Base-by-base conservation (phyloP, 2,329 filamentous ascomycete species). In the Aspergillus fumigatiaffinis region DNA sequence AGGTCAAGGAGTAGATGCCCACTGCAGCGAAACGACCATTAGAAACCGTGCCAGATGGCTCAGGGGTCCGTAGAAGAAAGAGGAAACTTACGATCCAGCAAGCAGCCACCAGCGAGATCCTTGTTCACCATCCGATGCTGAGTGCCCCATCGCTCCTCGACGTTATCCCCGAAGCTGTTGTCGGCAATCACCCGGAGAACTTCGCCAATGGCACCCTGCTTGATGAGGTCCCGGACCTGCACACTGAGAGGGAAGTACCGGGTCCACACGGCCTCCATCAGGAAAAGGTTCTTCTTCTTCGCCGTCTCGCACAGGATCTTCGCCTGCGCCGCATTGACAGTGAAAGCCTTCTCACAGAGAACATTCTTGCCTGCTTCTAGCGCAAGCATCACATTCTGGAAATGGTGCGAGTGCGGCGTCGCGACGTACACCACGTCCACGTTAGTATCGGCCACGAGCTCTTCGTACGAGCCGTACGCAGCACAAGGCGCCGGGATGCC, bases 191-290 rank as follows among this genome's bases (percentile, higher is more conserved):
- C 82, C 32, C 85, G 79, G 35, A 82, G 71, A 23, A 87, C 80
- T 52, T 80, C 79, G 2, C 85, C 85, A 51, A 89, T 84, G 20
- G 79, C 79, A 3, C 86, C 86, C 63, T 86, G 82, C 62, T 78
- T 77, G 66, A 87, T 83, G 53, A 74, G 59, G 12, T 76, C 69
- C 17, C 76, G 66, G 23, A 92, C 76, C 68, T 92, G 85, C 71
- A 91, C 84, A 68, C 89, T 92, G 12, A 96, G 77, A 2, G 92
- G 92, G 77, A 96, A 94, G 77, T 88, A 94, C 58, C 92, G 82
- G 38, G 91, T 95, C 92, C 91, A 96, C 21, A 95, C 90, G 47
- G 90, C 90, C 76, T 93, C 90, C 89, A 92, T 92, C 60, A 93
- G 76, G 80, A 89, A 88, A 71, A 91, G 71, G 59, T 84, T 83